Percentiles rank a stretch among this genome's conserved stretches.
Conservation (phyloP, 164 flowering plant genomes). For the Nymphaea thermarum region DNA sequence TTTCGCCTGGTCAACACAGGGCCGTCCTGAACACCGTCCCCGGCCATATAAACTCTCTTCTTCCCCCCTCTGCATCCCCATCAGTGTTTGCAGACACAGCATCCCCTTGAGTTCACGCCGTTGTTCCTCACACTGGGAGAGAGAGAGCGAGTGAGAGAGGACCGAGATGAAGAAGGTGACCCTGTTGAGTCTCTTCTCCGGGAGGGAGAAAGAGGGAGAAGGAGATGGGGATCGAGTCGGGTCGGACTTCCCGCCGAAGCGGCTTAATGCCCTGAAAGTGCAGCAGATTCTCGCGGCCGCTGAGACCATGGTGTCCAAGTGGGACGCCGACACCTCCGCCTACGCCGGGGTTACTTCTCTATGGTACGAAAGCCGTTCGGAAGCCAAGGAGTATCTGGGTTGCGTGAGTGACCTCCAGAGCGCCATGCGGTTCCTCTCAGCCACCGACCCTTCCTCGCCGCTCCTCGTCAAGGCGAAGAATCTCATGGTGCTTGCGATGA, state of each 20-base stretch:
- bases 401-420: conserved; percentile 39
- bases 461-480: conserved; percentile 28
- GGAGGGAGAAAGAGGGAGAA: too few species aligned
- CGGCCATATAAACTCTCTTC: too few species aligned
- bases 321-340: conserved; percentile 34
- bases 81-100: too few species aligned
- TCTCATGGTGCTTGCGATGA: conserved; percentile 58
- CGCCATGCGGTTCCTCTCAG: conserved; percentile 41
- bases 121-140: too few species aligned
- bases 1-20: too few species aligned
- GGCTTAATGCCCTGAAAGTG: neutral
- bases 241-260: neutral
- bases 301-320: conserved; percentile 29
- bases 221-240: too few species aligned
- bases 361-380: conserved; percentile 35
- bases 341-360: conserved; percentile 40
- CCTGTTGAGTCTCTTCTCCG: too few species aligned
- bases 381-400: conserved; percentile 20
- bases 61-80: too few species aligned
- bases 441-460: conserved; percentile 18
- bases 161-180: too few species aligned
- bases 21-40: too few species aligned
- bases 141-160: too few species aligned
- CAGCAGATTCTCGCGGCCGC: conserved; percentile 13
- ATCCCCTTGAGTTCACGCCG: too few species aligned